These are phyloP conservation scores for Corylus americana DNA, from an alignment of 306 rosid species.

Conservation along the genomic window DNA sequence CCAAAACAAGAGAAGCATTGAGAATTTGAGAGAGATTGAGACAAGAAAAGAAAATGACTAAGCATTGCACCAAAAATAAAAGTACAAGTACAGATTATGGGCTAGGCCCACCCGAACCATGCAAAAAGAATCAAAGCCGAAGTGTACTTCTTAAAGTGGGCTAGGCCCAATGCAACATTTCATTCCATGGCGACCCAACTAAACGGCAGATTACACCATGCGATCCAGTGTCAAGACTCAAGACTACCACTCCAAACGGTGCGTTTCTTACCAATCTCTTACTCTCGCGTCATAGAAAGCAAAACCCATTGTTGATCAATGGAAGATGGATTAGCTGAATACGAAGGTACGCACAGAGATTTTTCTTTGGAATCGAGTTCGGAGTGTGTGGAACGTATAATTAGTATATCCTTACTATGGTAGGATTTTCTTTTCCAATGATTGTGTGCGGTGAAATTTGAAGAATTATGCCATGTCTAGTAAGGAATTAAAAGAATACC, in stretches of 20 bases:
- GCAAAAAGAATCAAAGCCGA: neutral
- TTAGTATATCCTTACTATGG: too few species aligned
- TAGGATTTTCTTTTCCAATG: too few species aligned
- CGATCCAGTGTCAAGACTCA: neutral
- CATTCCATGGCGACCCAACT: neutral
- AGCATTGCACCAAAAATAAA: too few species aligned
- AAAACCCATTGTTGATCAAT: neutral
- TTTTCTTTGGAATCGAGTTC: neutral
- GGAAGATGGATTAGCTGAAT: neutral
- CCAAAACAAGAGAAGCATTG: too few species aligned
- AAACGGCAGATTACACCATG: neutral
- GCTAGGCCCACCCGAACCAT: too few species aligned
- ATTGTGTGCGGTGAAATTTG: too few species aligned
- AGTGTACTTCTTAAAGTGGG: neutral
- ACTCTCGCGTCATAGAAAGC: neutral
- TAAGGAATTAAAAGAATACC: too few species aligned
- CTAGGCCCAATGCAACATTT: neutral
- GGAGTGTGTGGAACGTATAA: neutral
- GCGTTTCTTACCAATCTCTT: neutral
- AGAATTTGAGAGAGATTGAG: too few species aligned
- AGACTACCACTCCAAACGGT: neutral
- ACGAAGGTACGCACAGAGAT: neutral
- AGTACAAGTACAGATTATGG: too few species aligned
- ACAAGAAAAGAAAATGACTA: too few species aligned
- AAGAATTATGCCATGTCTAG: too few species aligned